Evolutionary conservation across 2,329 filamentous ascomycete species (phyloP).

Genomic region (Talaromyces marneffei): DNA sequence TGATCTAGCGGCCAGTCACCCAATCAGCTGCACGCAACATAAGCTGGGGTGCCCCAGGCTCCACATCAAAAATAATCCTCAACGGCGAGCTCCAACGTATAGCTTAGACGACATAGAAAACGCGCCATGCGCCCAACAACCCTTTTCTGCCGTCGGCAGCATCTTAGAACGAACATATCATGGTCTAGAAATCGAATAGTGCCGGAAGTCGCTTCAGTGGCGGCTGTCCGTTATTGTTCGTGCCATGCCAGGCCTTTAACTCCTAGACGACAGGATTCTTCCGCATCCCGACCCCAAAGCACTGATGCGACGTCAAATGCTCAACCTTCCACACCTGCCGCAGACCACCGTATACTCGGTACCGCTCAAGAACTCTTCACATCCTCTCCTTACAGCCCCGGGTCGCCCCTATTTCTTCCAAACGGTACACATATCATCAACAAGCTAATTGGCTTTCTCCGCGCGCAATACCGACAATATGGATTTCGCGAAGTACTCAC

Average conservation of each 20-base stretch:
- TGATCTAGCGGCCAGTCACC: not conserved
- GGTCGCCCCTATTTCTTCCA: slow-evolving; percentile 77
- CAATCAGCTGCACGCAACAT: not conserved
- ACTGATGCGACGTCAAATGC: slow-evolving; percentile 10
- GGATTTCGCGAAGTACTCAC: slow-evolving; percentile 86
- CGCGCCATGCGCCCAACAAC: slow-evolving; percentile 11
- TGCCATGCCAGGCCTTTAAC: slow-evolving; percentile 1
- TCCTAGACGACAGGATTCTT: slow-evolving; percentile 16
- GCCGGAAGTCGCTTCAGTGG: not conserved
- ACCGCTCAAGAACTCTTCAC: slow-evolving; percentile 67
- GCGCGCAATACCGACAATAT: slow-evolving; percentile 76
- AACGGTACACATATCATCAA: slow-evolving; percentile 79
- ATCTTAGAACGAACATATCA: not conserved
- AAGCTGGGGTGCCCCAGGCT: not conserved
- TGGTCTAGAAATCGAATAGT: not conserved
- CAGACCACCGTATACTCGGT: slow-evolving; percentile 48
- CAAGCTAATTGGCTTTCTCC: slow-evolving; percentile 72
- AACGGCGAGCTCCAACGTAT: not conserved
- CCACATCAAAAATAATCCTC: not conserved
- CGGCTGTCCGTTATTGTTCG: slow-evolving; percentile 2
- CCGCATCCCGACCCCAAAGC: slow-evolving; percentile 16
- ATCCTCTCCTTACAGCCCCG: slow-evolving; percentile 72
- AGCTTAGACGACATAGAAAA: not conserved
- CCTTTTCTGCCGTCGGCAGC: slow-evolving; percentile 10
- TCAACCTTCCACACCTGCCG: slow-evolving; percentile 33